These are phyloP conservation scores for Houttuynia cordata DNA, from an alignment of 164 flowering plant species.

Conservation along the genomic window DNA sequence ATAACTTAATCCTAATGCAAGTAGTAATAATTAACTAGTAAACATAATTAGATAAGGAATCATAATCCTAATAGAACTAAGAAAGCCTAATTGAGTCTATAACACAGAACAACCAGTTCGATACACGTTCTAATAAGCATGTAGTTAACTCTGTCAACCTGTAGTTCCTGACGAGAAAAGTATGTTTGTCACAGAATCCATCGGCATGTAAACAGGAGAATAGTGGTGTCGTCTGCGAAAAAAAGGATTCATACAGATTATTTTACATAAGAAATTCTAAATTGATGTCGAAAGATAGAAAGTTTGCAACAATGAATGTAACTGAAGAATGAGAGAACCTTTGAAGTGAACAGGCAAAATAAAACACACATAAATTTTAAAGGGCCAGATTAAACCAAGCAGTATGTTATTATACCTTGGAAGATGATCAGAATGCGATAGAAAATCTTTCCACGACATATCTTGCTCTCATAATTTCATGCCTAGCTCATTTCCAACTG, in stretches of 20 bases:
- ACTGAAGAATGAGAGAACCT: too few species aligned
- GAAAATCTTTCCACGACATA: slow-evolving; percentile 66
- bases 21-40: too few species aligned
- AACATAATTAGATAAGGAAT: too few species aligned
- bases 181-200: slow-evolving; percentile 51
- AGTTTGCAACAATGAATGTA: background rate
- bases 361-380: background rate
- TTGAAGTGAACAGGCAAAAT: background rate
- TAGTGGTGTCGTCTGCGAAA: slow-evolving; percentile 40
- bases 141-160: slow-evolving; percentile 27
- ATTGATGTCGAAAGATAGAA: background rate
- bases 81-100: too few species aligned
- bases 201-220: slow-evolving; percentile 50
- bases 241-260: background rate
- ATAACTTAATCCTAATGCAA: too few species aligned
- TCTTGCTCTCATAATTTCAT: slow-evolving; percentile 60
- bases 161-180: slow-evolving; percentile 97
- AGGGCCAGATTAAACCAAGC: too few species aligned
- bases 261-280: background rate
- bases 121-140: too few species aligned
- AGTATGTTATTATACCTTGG: slow-evolving; percentile 42
- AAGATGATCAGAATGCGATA: slow-evolving; percentile 26
- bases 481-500: slow-evolving; percentile 40
- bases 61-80: too few species aligned
- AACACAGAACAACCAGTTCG: background rate